Evolutionary conservation across 148 eudicot species (phyloP).

Genomic region (Rheum nobile): DNA sequence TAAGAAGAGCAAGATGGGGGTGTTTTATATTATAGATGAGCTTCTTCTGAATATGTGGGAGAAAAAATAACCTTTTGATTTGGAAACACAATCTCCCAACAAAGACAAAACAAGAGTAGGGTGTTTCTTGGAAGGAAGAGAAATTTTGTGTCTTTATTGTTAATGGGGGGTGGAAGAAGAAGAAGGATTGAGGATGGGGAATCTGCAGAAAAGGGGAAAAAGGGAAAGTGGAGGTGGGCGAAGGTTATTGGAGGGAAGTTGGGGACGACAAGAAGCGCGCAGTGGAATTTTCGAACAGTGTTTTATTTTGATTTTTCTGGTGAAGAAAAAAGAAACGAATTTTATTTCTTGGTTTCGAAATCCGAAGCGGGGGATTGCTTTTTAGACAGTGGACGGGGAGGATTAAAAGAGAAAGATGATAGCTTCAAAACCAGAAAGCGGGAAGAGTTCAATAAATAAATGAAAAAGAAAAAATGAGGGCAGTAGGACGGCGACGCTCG

Average conservation of each 20-base stretch:
- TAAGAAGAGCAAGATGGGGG: too few relatives aligned
- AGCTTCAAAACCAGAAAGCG: not conserved
- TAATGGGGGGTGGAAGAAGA: not conserved
- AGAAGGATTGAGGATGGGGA: not conserved
- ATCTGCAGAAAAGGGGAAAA: not conserved
- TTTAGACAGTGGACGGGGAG: not conserved
- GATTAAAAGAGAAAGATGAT: not conserved
- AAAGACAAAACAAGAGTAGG: not conserved
- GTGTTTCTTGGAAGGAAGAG: not conserved
- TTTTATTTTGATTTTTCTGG: not conserved
- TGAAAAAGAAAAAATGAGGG: not conserved
- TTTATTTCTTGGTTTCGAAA: not conserved
- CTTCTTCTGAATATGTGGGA: too few relatives aligned
- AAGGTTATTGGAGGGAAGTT: not conserved
- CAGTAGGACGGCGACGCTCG: not conserved
- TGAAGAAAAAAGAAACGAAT: not conserved
- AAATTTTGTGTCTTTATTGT: not conserved
- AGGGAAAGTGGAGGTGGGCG: not conserved
- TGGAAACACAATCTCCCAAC: not conserved
- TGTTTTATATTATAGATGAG: too few relatives aligned
- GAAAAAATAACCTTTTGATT: too few relatives aligned
- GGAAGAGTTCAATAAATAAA: not conserved
- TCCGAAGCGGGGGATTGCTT: conserved; percentile 3
- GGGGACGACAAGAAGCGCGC: not conserved
- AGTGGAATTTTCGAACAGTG: not conserved